Conservation (phyloP, 257 asterid species). For the Petunia secreta region DNA sequence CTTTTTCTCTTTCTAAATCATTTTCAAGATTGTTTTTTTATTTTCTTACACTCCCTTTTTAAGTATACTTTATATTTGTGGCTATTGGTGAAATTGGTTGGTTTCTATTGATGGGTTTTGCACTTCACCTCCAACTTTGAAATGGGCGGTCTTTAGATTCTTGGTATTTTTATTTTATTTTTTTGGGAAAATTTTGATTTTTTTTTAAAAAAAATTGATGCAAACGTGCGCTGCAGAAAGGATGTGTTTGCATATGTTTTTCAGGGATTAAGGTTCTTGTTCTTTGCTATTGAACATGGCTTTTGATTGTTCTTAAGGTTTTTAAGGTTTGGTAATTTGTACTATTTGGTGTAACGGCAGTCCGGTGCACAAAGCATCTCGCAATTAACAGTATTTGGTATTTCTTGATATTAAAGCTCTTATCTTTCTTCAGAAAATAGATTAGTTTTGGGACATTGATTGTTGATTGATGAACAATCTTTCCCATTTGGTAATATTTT, state of each 20-base stretch:
- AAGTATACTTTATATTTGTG: background rate
- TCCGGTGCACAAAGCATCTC: no score
- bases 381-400: no score
- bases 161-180: background rate
- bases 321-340: conserved; percentile 2
- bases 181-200: background rate
- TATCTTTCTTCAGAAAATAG: conserved; percentile 6
- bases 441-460: conserved; percentile 8
- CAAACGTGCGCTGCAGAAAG: conserved; percentile 23
- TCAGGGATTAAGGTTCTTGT: conserved; percentile 13
- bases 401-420: conserved; percentile 21
- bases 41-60: conserved; percentile 3
- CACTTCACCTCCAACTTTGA: conserved; percentile 24
- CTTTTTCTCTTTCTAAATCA: background rate
- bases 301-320: conserved; percentile 20
- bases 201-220: conserved; percentile 13
- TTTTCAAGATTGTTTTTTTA: background rate
- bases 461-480: conserved; percentile 20
- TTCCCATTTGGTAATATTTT: background rate
- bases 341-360: no score
- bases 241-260: background rate
- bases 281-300: conserved; percentile 15
- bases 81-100: background rate
- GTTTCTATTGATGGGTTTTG: conserved; percentile 26
- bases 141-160: conserved; percentile 31